Evolutionary conservation across 148 eudicot genomes (phyloP), one percentile per base, ranked within the genome.

Genomic region (Rhododendron ferrugineum): DNA sequence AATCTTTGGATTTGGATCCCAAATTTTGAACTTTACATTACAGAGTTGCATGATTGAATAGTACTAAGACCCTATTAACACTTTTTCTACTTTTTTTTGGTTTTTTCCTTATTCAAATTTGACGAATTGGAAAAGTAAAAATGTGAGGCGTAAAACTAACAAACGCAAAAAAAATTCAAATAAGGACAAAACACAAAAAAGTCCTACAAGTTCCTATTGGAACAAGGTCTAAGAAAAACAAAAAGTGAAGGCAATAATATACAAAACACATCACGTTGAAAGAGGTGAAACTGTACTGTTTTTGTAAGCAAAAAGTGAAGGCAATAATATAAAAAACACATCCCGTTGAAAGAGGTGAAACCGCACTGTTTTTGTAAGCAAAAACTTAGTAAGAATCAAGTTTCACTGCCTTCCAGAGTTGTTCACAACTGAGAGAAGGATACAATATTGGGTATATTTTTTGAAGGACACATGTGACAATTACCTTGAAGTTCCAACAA

Each of bases 401-500:
- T 54, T 80, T 56, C 40, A 34, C 7, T 36, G 47, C 30, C 30
- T 58, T 40, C 1, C 16, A 56, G 16, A 34, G 9, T 10, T 11
- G 72, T 56, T 54, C 20, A 37, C 22, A 4, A 18, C 32, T 16
- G 56, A 82, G 72, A 62, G 30, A 18, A 64, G 66, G 30, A 72
- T 42, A 74, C 37, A 23, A 34, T 4, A 15, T 10, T 52, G 15
- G 47, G 30, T 49, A 49, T 32, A 30, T 11, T 22, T 32, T 15
- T 9, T 23, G 36, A 26, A 28, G 36, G 66, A 18, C 46, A 18
- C 32, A 81, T n/a, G n/a, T 32, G 34, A 74, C 4, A 78, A 60
- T 81, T 95, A 96, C 98, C 98, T 92, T 82, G 95, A 87, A 87
- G 93, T 93, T 66, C 93, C 95, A 37, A 92, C 87, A 37, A 92